Evolutionary conservation across 176 grass and related monocot genomes (phyloP), one percentile per base, ranked within the genome.

Genomic region (Carex parvula): DNA sequence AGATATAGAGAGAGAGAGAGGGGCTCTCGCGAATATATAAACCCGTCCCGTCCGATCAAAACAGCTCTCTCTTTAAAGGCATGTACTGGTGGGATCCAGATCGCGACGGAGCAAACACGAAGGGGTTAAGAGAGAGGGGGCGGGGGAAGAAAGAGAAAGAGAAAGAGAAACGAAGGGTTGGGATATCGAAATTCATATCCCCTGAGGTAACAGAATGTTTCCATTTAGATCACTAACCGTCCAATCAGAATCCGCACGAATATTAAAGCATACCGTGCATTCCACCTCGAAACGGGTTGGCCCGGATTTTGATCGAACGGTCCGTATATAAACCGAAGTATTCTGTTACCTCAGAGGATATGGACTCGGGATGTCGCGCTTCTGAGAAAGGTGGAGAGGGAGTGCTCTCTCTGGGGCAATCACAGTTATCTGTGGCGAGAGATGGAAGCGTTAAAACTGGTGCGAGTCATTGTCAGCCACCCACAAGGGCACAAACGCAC

Each of bases 1-100:
- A 4, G 11, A 22, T 20, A 26, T 8, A 50, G n/a, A 74, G 70
- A 69, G n/a, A 74, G 70, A 69, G 22, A 5, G 2, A 14, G 7
- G 4, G 37, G 65, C 4, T 3, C 7, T 65, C 6, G 16, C 33
- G 17, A 79, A 84, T 80, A 79, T 79, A 70, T 61, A 54, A 21
- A 61, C 32, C 54, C 35, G 46, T 57, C 55, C 26, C 74, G 30
- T 48, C 58, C 11, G 56, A n/a, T 70, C 52, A 60, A 48, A 78
- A 53, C 75, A 85, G 5, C 73, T 71, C 54, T 71, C 54, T 48
- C 80, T 68, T 53, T 42, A 15, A 82, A 83, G 76, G 84, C 57
- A 86, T 5, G 62, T 12, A 85, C 2, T 68, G 80, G 62, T 30
- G 80, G 66, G 84, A 80, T 79, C 29, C 57, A 78, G 60, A 86